Conservation (phyloP, 2,329 filamentous ascomycete genomes). For the Westerdykella aurantiaca region DNA sequence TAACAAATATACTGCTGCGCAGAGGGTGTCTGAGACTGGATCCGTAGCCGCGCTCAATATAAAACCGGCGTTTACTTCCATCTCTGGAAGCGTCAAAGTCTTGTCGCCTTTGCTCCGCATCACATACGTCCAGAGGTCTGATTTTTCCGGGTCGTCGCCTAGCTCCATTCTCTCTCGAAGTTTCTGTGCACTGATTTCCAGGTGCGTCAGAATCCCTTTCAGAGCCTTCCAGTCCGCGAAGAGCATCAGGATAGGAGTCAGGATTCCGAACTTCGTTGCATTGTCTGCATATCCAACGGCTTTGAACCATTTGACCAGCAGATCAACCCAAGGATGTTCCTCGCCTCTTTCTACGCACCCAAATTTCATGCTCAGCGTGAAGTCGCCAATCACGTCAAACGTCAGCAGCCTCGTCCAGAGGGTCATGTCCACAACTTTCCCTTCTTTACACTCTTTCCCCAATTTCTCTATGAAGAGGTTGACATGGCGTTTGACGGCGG, state of each 20-base stretch:
- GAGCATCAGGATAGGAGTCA: neutral
- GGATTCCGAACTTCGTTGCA: neutral
- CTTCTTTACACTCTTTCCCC: constrained; percentile 4
- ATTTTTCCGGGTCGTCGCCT: neutral
- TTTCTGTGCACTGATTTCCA: constrained; percentile 3
- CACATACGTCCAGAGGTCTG: constrained; percentile 9
- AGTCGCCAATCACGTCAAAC: constrained; percentile 40
- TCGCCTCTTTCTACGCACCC: constrained; percentile 24
- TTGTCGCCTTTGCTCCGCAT: constrained; percentile 9
- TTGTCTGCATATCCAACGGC: no score
- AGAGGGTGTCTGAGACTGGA: no score
- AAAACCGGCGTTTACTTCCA: neutral
- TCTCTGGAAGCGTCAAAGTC: constrained; percentile 1
- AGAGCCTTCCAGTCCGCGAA: constrained; percentile 1
- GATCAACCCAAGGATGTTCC: constrained; percentile 31
- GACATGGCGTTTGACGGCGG: constrained; percentile 28
- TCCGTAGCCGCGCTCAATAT: no score
- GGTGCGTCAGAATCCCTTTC: neutral
- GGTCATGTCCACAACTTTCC: neutral
- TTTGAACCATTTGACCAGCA: constrained; percentile 1
- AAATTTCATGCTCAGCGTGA: constrained; percentile 39
- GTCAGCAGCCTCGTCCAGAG: constrained; percentile 34
- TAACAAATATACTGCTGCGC: no score
- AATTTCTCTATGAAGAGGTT: constrained; percentile 24
- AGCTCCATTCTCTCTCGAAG: neutral